phyloP scores from a whole-genome alignment of 306 rosid species.

The Pyrus communis region DNA sequence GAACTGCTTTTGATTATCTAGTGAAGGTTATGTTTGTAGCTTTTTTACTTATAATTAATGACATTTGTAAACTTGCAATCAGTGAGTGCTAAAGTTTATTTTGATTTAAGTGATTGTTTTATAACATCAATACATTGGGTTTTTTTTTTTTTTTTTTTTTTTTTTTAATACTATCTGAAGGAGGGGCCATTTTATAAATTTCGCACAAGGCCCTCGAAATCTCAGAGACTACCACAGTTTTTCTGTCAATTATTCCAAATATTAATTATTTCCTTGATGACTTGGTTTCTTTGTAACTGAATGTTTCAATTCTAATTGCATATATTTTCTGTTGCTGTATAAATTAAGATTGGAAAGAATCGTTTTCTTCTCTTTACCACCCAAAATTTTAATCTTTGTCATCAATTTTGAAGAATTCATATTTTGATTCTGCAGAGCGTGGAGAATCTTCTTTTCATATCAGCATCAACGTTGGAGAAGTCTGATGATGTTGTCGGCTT shows the following conservation, averaged over 20 bases:
- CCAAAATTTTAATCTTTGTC: neutral
- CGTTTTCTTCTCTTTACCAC: neutral
- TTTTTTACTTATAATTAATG: no score
- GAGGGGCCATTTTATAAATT: no score
- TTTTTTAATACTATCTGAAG: no score
- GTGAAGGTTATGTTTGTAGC: no score
- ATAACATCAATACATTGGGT: no score
- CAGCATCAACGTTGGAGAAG: slow-evolving; percentile 29
- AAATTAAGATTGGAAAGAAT: no score
- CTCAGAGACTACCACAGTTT: neutral
- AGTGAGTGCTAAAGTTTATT: no score
- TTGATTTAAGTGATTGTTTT: no score
- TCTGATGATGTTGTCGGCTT: slow-evolving; percentile 3
- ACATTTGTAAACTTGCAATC: no score
- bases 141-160: no score
- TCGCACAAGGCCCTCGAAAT: no score
- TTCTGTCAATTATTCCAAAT: neutral
- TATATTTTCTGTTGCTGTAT: neutral
- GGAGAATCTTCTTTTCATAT: slow-evolving; percentile 29
- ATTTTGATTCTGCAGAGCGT: slow-evolving; percentile 23
- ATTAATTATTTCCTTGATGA: neutral
- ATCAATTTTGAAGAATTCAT: neutral
- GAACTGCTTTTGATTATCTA: no score
- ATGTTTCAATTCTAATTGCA: neutral
- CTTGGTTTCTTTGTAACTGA: neutral